These are phyloP conservation scores for Hypoxylon crocopeplum DNA, from an alignment of 495 filamentous ascomycete species.

Conservation along the genomic window DNA sequence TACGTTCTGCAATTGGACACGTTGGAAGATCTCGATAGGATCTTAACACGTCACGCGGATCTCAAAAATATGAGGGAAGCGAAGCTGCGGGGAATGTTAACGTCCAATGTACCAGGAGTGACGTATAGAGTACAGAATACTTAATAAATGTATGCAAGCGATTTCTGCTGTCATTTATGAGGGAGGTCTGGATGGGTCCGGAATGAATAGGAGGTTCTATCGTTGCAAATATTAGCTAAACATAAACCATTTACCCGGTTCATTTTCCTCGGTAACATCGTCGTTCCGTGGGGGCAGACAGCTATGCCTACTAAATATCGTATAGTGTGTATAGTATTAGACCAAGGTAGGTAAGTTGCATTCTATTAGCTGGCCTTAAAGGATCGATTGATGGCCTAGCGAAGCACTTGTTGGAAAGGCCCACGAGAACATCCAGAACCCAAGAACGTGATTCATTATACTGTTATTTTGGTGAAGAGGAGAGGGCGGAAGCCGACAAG, in stretches of 20 bases:
- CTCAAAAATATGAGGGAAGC: neutral
- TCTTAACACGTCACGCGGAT: slow-evolving; percentile 21
- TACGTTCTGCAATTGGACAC: slow-evolving; percentile 28
- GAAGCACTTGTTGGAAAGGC: neutral
- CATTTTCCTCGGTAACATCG: no score
- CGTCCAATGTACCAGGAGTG: neutral
- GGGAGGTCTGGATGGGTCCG: neutral
- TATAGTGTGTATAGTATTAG: no score
- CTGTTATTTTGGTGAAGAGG: slow-evolving; percentile 23
- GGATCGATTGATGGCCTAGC: no score
- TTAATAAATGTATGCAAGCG: neutral
- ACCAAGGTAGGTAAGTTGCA: no score
- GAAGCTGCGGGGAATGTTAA: slow-evolving; percentile 13
- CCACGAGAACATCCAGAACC: no score
- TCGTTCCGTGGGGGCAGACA: no score
- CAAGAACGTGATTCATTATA: slow-evolving; percentile 1
- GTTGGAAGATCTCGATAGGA: slow-evolving; percentile 20
- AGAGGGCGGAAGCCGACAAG: slow-evolving; percentile 7
- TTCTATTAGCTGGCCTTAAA: no score
- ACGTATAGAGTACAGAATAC: slow-evolving; percentile 1
- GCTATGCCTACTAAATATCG: no score
- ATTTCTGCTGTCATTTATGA: neutral
- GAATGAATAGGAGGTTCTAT: no score
- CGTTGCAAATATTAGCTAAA: no score
- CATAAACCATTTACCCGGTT: no score